Conservation (phyloP, 2,329 filamentous ascomycete species). For the Dothideomycetidae sp. region DNA sequence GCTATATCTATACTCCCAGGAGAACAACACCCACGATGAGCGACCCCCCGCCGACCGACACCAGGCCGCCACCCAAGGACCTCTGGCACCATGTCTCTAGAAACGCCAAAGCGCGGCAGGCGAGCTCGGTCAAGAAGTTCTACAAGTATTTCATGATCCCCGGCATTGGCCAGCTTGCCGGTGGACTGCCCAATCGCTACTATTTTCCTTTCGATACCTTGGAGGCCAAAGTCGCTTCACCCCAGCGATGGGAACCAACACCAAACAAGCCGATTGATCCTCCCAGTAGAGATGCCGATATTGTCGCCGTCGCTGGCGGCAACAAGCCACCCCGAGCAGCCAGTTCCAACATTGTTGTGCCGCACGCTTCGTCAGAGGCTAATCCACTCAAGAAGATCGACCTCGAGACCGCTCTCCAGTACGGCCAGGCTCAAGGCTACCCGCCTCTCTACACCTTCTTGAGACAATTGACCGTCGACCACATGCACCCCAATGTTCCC, state of each 20-base stretch:
- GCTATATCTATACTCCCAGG: too few relatives aligned
- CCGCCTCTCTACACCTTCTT: slow-evolving; percentile 65
- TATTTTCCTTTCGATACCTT: slow-evolving; percentile 89
- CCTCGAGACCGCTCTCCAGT: slow-evolving; percentile 68
- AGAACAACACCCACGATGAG: too few relatives aligned
- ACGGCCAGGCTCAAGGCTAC: slow-evolving; percentile 70
- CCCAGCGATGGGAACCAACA: slow-evolving; percentile 59
- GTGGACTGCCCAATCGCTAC: slow-evolving; percentile 58
- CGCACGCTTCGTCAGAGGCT: slow-evolving; percentile 46
- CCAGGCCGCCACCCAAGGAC: slow-evolving; percentile 45
- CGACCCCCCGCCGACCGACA: too few relatives aligned
- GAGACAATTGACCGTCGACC: slow-evolving; percentile 59
- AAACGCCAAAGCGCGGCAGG: slow-evolving; percentile 47
- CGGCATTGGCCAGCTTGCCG: slow-evolving; percentile 46
- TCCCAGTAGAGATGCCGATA: slow-evolving; percentile 25
- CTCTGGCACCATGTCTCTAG: slow-evolving; percentile 67
- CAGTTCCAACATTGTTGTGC: slow-evolving; percentile 45
- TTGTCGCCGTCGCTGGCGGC: slow-evolving; percentile 16
- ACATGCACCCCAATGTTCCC: slow-evolving; percentile 68
- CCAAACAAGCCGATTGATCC: slow-evolving; percentile 45
- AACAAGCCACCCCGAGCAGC: slow-evolving; percentile 23
- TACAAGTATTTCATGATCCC: slow-evolving; percentile 69
- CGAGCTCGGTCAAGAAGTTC: slow-evolving; percentile 61
- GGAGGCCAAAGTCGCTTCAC: slow-evolving; percentile 62
- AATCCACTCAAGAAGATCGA: slow-evolving; percentile 61